Conservation (phyloP, 148 eudicot species). For the Arctostaphylos glauca region DNA sequence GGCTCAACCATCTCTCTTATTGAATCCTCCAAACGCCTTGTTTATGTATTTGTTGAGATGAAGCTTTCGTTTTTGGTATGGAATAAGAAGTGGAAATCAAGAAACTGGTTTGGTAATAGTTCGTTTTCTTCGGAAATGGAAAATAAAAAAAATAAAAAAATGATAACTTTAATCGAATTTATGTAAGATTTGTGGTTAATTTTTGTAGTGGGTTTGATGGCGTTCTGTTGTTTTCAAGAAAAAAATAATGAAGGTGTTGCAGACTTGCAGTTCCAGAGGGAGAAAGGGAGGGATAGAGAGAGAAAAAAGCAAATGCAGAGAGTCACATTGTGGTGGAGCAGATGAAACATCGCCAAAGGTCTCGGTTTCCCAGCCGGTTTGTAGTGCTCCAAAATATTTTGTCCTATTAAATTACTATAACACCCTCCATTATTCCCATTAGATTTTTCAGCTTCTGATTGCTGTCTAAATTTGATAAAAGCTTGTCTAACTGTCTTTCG, state of each 20-base stretch:
- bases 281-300: background rate
- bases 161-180: background rate
- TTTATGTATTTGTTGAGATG: slow-evolving; percentile 4
- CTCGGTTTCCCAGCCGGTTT: slow-evolving; percentile 16
- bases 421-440: background rate
- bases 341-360: slow-evolving; percentile 4
- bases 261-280: background rate
- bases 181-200: background rate
- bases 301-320: background rate
- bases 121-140: slow-evolving; percentile 11
- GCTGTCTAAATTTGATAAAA: background rate
- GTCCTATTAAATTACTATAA: background rate
- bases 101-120: slow-evolving; percentile 15
- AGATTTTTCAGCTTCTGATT: background rate
- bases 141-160: background rate
- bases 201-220: slow-evolving; percentile 10
- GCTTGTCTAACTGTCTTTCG: background rate
- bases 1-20: slow-evolving; percentile 14
- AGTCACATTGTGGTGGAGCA: slow-evolving; percentile 18
- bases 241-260: slow-evolving; percentile 7
- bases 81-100: slow-evolving; percentile 15
- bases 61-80: slow-evolving; percentile 15
- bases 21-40: background rate
- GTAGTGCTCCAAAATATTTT: background rate
- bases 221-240: slow-evolving; percentile 12